A percentile compares a stretch with the other conserved stretches of the same genome.
phyloP scores from a whole-genome alignment of 345 rosid species.

The Luvunga scandens region DNA sequence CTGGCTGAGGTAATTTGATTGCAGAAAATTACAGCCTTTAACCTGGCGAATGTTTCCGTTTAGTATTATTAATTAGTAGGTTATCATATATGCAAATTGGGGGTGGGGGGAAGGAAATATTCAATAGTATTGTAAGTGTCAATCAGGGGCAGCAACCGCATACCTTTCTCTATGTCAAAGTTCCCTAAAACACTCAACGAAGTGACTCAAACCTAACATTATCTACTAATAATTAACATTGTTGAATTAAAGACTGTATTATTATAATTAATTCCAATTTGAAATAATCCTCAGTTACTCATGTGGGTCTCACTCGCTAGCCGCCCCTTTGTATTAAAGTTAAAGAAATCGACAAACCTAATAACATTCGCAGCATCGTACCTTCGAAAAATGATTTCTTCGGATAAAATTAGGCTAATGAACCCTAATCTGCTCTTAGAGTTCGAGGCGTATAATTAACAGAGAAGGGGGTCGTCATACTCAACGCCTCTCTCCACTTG shows the following conservation, averaged over 20 bases:
- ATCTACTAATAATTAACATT: not conserved
- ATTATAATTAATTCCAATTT: not conserved
- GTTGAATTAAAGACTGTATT: not conserved
- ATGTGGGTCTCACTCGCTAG: conserved; percentile 21
- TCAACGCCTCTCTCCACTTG: no score
- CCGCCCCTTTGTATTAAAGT: conserved; percentile 3
- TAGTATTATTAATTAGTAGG: not conserved
- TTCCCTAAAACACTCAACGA: not conserved
- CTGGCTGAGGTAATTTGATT: not conserved
- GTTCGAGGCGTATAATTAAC: not conserved
- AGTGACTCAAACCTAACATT: conserved; percentile 21
- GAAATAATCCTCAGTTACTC: not conserved
- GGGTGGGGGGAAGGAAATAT: no score
- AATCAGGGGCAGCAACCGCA: not conserved
- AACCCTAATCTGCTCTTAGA: not conserved
- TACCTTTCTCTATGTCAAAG: not conserved
- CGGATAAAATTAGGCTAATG: not conserved
- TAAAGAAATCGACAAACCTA: not conserved
- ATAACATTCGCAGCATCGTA: not conserved
- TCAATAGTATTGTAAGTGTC: not conserved
- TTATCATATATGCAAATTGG: not conserved
- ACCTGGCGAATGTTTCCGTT: not conserved
- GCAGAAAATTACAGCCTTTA: not conserved
- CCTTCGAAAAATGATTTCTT: not conserved
- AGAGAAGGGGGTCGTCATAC: no score